Evolutionary conservation across 75 land plant species (phyloP).

Genomic region (Selaginella moellendorffii): DNA sequence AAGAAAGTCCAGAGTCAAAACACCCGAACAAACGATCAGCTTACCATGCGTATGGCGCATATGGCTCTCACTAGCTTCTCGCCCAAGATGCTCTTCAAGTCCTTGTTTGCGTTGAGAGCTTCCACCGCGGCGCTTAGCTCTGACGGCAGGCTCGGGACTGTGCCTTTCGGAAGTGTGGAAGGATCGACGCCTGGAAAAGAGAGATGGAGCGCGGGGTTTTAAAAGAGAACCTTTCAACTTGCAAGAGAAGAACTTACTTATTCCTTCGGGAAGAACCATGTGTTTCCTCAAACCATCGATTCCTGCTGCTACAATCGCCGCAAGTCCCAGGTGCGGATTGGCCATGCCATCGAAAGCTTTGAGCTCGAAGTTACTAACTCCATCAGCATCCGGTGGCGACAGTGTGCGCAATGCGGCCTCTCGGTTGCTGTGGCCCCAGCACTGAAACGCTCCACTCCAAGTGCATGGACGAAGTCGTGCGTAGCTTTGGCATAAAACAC

Average conservation of each 20-base stretch:
- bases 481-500: constrained; percentile 36
- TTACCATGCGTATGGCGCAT: constrained; percentile 42
- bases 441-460: constrained; percentile 91
- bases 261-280: constrained; percentile 52
- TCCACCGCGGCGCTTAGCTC: constrained; percentile 49
- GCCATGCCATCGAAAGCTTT: constrained; percentile 92
- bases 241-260: constrained; percentile 33
- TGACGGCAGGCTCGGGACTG: constrained; percentile 42
- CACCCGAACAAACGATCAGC: neutral
- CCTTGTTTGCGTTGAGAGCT: constrained; percentile 44
- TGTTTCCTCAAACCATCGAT: constrained; percentile 75
- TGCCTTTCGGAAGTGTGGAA: constrained; percentile 14
- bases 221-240: neutral
- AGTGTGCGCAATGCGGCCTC: constrained; percentile 91
- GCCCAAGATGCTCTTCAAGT: constrained; percentile 46
- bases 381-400: constrained; percentile 61
- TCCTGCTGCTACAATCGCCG: constrained; percentile 79
- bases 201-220: no score
- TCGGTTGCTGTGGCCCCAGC: constrained; percentile 90
- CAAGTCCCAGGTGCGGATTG: constrained; percentile 82
- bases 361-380: constrained; percentile 90
- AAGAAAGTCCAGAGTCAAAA: neutral
- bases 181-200: constrained; percentile 54
- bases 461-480: constrained; percentile 79
- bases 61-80: constrained; percentile 44